These are phyloP conservation scores for Teratosphaeria pseudoeucalypti DNA, from an alignment of 2,329 filamentous ascomycete species.

Conservation along the genomic window DNA sequence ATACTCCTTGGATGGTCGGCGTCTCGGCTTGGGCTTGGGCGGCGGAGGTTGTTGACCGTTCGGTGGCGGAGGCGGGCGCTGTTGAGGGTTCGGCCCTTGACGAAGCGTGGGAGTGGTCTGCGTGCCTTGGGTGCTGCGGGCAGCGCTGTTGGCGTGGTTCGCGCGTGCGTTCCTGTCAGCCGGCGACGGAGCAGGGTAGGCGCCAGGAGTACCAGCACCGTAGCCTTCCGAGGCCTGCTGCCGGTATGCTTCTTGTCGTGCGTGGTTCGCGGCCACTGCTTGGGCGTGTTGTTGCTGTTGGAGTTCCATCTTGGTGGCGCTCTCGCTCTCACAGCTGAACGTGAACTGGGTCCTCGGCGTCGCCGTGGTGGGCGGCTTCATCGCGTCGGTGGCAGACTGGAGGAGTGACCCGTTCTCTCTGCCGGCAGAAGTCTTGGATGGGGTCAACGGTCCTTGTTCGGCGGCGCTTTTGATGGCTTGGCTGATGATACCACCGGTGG, in stretches of 20 bases:
- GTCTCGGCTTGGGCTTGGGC: conserved; percentile 52
- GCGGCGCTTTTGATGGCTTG: conserved; percentile 84
- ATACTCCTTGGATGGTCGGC: conserved; percentile 57
- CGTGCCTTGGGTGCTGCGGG: conserved; percentile 14
- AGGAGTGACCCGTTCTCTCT: conserved; percentile 66
- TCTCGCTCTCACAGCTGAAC: conserved; percentile 88
- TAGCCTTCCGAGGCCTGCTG: neutral
- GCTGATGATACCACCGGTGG: conserved; percentile 65
- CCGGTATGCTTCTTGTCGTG: neutral
- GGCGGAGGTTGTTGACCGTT: conserved; percentile 24
- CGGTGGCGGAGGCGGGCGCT: conserved; percentile 13
- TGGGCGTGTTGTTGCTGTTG: conserved; percentile 12
- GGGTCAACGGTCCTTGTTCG: conserved; percentile 48
- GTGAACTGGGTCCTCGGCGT: conserved; percentile 84
- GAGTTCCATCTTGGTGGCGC: conserved; percentile 56
- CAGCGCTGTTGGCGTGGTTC: neutral
- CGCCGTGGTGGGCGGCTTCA: conserved; percentile 38
- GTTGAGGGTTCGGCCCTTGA: conserved; percentile 3
- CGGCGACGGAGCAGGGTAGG: neutral
- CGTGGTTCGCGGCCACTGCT: conserved; percentile 4
- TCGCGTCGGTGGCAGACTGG: conserved; percentile 47
- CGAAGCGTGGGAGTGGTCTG: conserved; percentile 19
- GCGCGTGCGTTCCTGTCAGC: neutral
- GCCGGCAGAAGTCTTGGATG: conserved; percentile 39
- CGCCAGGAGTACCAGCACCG: conserved; percentile 1